A percentile compares a stretch with the other conserved stretches of the same genome.
Evolutionary conservation across 139 green algal genomes (phyloP).

Genomic region (Haematococcus lacustris): DNA sequence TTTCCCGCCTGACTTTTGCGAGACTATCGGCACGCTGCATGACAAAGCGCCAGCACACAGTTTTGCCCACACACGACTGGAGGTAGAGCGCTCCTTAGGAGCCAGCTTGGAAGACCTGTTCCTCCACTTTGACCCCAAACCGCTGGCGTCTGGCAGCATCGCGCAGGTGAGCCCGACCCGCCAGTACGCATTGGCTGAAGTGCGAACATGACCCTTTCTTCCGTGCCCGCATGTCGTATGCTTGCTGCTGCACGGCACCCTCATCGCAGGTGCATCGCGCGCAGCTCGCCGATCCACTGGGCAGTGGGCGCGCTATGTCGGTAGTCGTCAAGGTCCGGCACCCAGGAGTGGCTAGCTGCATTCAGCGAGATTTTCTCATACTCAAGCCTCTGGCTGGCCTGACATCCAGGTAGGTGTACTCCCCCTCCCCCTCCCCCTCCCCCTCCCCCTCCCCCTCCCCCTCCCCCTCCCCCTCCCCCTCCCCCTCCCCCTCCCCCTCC

Average conservation of each 20-base stretch:
- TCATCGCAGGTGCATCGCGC: too few species aligned
- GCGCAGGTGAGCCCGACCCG: too few species aligned
- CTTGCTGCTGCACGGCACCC: too few species aligned
- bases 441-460: too few species aligned
- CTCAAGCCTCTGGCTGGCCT: slow-evolving; percentile 55
- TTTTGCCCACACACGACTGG: slow-evolving; percentile 29
- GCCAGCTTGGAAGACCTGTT: slow-evolving; percentile 70
- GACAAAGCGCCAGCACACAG: slow-evolving; percentile 68
- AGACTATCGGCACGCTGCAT: slow-evolving; percentile 69
- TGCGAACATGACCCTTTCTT: too few species aligned
- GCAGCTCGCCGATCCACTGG: too few species aligned
- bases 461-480: too few species aligned
- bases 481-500: too few species aligned
- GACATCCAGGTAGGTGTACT: slow-evolving; percentile 5
- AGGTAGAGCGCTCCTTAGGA: slow-evolving; percentile 71
- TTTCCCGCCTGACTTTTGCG: slow-evolving; percentile 86
- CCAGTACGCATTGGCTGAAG: too few species aligned
- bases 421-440: too few species aligned
- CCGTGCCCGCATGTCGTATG: too few species aligned
- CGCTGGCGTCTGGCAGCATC: slow-evolving; percentile 88
- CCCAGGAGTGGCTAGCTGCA: slow-evolving; percentile 68
- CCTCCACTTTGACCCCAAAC: slow-evolving; percentile 65
- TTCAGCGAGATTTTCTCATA: slow-evolving; percentile 85
- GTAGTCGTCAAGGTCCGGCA: slow-evolving; percentile 88
- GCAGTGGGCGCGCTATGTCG: slow-evolving; percentile 15